Evolutionary conservation across 1,139 yeast species (phyloP).

Genomic region (Suhomyces kunorum): DNA sequence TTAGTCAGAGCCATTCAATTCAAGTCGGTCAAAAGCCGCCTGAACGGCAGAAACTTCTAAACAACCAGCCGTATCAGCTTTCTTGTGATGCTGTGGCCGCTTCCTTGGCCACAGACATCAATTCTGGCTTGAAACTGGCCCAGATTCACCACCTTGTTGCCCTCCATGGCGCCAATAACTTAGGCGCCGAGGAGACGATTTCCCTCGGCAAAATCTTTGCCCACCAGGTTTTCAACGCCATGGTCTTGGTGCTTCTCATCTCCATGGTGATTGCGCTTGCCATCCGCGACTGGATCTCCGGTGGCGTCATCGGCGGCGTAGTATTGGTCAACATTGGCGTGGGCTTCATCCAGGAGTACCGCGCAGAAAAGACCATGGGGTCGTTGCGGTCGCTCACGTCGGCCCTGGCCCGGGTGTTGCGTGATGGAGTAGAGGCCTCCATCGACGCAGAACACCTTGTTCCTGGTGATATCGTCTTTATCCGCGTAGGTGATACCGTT

Average conservation of each 20-base stretch:
- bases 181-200: conserved; percentile 62
- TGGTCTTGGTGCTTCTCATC: conserved; percentile 72
- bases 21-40: conserved; percentile 22
- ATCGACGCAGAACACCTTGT: conserved; percentile 70
- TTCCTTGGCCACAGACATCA: conserved; percentile 38
- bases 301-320: conserved; percentile 78
- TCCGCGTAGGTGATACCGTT: conserved; percentile 74
- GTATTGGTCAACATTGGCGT: conserved; percentile 65
- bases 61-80: conserved; percentile 35
- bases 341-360: conserved; percentile 70
- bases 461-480: conserved; percentile 71
- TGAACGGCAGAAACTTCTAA: conserved; percentile 1
- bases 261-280: conserved; percentile 78
- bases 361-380: conserved; percentile 82
- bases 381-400: conserved; percentile 68
- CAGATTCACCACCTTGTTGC: conserved; percentile 31
- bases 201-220: conserved; percentile 60
- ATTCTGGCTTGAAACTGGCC: conserved; percentile 48
- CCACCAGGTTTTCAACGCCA: conserved; percentile 76
- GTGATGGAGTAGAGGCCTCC: conserved; percentile 61
- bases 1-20: conserved; percentile 21
- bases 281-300: conserved; percentile 77
- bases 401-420: conserved; percentile 69
- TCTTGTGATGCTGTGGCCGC: conserved; percentile 36
- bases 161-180: conserved; percentile 56